A percentile compares a stretch with the other conserved stretches of the same genome.
Conservation (phyloP, 1,139 yeast species). For the Debaryomyces coudertii region DNA sequence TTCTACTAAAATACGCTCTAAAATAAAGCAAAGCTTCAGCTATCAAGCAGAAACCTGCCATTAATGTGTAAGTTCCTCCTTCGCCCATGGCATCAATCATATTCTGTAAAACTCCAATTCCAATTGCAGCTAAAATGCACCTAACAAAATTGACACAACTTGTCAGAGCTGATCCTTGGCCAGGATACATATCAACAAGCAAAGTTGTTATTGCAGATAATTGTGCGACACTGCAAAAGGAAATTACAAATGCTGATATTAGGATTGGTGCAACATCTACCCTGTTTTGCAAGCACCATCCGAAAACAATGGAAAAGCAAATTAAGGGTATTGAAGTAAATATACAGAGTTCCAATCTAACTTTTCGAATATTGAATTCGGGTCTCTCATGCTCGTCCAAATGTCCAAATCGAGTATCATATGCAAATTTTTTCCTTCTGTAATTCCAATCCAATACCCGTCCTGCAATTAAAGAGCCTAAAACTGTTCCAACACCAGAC, state of each 20-base stretch:
- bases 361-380: slow-evolving; percentile 29
- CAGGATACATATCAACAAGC: slow-evolving; percentile 42
- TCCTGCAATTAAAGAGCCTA: slow-evolving; percentile 37
- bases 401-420: slow-evolving; percentile 23
- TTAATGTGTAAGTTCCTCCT: slow-evolving; percentile 43
- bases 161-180: slow-evolving; percentile 37
- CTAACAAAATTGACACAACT: slow-evolving; percentile 42
- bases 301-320: slow-evolving; percentile 38
- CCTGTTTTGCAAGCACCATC: slow-evolving; percentile 41
- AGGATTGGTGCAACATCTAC: slow-evolving; percentile 33
- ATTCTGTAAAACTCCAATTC: slow-evolving; percentile 36
- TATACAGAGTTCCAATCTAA: slow-evolving; percentile 32
- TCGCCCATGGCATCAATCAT: slow-evolving; percentile 32
- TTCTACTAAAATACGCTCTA: neutral
- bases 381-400: slow-evolving; percentile 23
- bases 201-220: slow-evolving; percentile 37
- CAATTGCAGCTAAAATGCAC: slow-evolving; percentile 40
- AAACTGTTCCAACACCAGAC: slow-evolving; percentile 38
- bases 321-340: slow-evolving; percentile 28
- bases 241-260: slow-evolving; percentile 33
- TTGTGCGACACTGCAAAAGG: slow-evolving; percentile 32
- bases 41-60: slow-evolving; percentile 31
- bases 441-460: slow-evolving; percentile 34
- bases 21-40: neutral
- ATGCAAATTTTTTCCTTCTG: slow-evolving; percentile 18